Base-by-base conservation (phyloP, 441 rosid species). In the Cnidoscolus chayamansa region DNA sequence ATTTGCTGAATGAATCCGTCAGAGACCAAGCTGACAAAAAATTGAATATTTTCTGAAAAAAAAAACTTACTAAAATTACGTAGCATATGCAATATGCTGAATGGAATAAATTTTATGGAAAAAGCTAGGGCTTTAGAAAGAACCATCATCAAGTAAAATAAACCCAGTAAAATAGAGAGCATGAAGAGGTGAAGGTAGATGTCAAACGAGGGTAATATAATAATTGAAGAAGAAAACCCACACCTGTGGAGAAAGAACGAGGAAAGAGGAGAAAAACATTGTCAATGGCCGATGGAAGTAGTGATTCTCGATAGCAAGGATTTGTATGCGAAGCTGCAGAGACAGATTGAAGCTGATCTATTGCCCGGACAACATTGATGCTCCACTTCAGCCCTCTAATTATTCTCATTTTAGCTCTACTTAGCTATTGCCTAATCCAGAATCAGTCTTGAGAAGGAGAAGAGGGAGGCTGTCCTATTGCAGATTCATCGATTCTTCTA, bases 161-260 rank as follows among this genome's bases (percentile, higher is more conserved):
- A 68, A 19, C 63, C 72, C 49, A 16, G 19, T 53, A 4, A 55
- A 69, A 16, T n/a, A 69, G 54, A 16, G 13, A 7, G 20, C n/a
- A 25, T 16, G 25, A 6, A 57, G 4, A 40, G 45, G 19, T 9
- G 31, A 71, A 31, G 7, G 47, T 45, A 25, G 19, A 60, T 31
- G 55, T 48, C 8, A 30, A 11, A 12, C 5, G 40, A 35, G 8
- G 9, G 0, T 19, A 32, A 45, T 35, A 71, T 2, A 11, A 49
- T 19, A 19, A 63, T 62, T 6, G 25, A 30, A 43, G 49, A 13
- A 20, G n/a, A 32, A 13, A 37, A 65, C 61, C 74, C 17, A 25
- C 54, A 86, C 93, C 93, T 1, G 86, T 81, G 19, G 85, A 83
- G 79, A 72, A 87, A 57, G 67, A 72, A 20, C 88, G 89, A 73